phyloP scores from a whole-genome alignment of 805 yeast species.

The Saccharomycopsis microspora region DNA sequence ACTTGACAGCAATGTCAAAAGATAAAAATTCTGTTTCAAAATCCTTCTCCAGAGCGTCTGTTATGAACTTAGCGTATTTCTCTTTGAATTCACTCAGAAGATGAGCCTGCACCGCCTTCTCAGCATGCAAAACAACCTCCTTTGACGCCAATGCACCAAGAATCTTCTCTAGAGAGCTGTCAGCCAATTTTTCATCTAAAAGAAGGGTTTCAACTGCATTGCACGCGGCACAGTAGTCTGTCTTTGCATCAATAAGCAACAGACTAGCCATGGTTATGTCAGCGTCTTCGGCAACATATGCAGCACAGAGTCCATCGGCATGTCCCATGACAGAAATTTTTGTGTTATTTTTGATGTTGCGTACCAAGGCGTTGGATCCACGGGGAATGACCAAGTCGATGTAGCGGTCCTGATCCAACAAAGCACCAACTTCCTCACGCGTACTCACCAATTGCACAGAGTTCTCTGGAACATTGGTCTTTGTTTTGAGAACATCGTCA shows the following conservation, averaged over 20 bases:
- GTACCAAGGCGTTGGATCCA: conserved; percentile 90
- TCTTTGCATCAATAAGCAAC: conserved; percentile 77
- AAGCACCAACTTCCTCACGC: conserved; percentile 80
- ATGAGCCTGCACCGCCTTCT: conserved; percentile 30
- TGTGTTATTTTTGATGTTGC: conserved; percentile 74
- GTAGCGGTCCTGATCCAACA: conserved; percentile 74
- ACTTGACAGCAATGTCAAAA: conserved; percentile 66
- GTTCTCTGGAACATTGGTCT: conserved; percentile 65
- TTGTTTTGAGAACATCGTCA: conserved; percentile 37
- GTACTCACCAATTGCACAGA: conserved; percentile 84
- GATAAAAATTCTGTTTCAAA: conserved; percentile 80
- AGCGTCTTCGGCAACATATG: conserved; percentile 70
- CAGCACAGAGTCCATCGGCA: conserved; percentile 95
- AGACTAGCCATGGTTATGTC: conserved; percentile 67
- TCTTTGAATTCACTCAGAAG: conserved; percentile 17
- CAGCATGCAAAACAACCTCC: conserved; percentile 66
- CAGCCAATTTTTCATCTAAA: conserved; percentile 36
- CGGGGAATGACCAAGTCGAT: conserved; percentile 95
- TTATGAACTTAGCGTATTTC: conserved; percentile 22
- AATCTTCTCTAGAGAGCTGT: conserved; percentile 24
- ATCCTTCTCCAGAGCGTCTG: conserved; percentile 49
- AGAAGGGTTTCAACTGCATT: conserved; percentile 88
- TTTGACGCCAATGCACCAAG: conserved; percentile 40
- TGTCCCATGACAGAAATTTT: conserved; percentile 97
- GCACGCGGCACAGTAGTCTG: conserved; percentile 98